Evolutionary conservation across 257 asterid genomes (phyloP).

Genomic region (Leptodermis oblonga): DNA sequence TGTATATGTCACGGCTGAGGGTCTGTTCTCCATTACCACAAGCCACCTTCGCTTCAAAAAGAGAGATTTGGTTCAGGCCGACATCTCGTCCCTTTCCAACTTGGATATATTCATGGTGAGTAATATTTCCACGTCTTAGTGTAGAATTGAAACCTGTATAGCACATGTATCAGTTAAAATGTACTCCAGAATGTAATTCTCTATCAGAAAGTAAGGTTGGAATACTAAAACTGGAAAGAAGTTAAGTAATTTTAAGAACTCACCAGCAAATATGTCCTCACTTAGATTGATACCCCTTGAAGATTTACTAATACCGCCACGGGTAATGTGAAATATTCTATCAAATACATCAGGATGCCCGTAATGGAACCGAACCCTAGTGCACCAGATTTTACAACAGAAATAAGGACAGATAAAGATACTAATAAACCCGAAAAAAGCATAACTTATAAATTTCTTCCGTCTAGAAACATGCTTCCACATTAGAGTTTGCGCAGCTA

Average conservation of each 20-base stretch:
- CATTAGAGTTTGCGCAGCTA: background rate
- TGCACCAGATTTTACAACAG: slow-evolving; percentile 10
- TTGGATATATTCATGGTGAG: slow-evolving; percentile 98
- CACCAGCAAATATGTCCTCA: slow-evolving; percentile 98
- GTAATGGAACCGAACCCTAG: slow-evolving; percentile 93
- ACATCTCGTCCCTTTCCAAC: slow-evolving; percentile 99
- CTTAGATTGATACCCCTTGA: slow-evolving; percentile 93
- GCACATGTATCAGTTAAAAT: slow-evolving; percentile 3
- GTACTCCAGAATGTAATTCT: background rate
- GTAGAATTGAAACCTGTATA: slow-evolving; percentile 92
- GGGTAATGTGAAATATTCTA: slow-evolving; percentile 90
- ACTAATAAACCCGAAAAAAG: background rate
- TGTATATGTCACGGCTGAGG: slow-evolving; percentile 88
- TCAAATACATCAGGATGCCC: slow-evolving; percentile 99
- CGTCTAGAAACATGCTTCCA: background rate
- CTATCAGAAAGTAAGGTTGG: background rate
- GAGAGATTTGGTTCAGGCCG: slow-evolving; percentile 87
- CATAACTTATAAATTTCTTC: background rate
- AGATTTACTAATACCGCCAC: slow-evolving; percentile 97
- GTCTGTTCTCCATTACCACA: slow-evolving; percentile 98
- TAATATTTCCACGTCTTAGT: slow-evolving; percentile 88
- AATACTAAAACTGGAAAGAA: slow-evolving; percentile 15
- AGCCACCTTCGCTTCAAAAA: slow-evolving; percentile 98
- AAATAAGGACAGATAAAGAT: background rate
- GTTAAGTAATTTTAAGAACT: slow-evolving; percentile 18